Conservation (phyloP, 345 rosid genomes). For the Salix viminalis region DNA sequence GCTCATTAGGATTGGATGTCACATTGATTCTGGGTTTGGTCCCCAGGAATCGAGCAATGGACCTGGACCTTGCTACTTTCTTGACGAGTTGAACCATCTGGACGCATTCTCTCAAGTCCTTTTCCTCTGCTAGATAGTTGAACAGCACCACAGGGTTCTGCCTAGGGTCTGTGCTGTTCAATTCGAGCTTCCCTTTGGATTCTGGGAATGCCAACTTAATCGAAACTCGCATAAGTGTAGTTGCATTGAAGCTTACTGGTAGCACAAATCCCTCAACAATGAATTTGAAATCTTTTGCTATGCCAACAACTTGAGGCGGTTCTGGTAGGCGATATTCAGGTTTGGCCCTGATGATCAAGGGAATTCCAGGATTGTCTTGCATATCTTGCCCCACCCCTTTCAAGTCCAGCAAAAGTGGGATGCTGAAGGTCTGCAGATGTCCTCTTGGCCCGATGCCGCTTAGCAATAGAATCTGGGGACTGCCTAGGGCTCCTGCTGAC, state of each 20-base stretch:
- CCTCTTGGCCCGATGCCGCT: conserved; percentile 63
- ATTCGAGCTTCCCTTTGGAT: conserved; percentile 59
- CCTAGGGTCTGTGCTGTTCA: conserved; percentile 50
- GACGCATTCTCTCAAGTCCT: conserved; percentile 47
- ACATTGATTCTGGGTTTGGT: conserved; percentile 24
- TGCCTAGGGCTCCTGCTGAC: conserved; percentile 70
- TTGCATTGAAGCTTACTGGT: conserved; percentile 41
- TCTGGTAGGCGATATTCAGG: conserved; percentile 49
- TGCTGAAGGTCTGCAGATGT: conserved; percentile 43
- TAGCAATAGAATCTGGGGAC: conserved; percentile 64
- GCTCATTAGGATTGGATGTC: conserved; percentile 24
- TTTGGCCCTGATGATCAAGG: conserved; percentile 36
- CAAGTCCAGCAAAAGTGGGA: conserved; percentile 36
- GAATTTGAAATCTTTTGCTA: conserved; percentile 45
- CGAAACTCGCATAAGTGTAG: conserved; percentile 44
- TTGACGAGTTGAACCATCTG: conserved; percentile 54
- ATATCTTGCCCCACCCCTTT: conserved; percentile 47
- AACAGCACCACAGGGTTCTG: conserved; percentile 59
- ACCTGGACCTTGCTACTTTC: conserved; percentile 48
- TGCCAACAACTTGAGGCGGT: conserved; percentile 65
- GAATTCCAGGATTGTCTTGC: conserved; percentile 61
- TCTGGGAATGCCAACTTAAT: conserved; percentile 62
- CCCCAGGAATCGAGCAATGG: conserved; percentile 46
- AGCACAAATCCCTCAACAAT: conserved; percentile 51
- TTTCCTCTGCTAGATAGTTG: conserved; percentile 54